Evolutionary conservation across 441 rosid genomes (phyloP).

Genomic region (Theobroma grandiflorum): DNA sequence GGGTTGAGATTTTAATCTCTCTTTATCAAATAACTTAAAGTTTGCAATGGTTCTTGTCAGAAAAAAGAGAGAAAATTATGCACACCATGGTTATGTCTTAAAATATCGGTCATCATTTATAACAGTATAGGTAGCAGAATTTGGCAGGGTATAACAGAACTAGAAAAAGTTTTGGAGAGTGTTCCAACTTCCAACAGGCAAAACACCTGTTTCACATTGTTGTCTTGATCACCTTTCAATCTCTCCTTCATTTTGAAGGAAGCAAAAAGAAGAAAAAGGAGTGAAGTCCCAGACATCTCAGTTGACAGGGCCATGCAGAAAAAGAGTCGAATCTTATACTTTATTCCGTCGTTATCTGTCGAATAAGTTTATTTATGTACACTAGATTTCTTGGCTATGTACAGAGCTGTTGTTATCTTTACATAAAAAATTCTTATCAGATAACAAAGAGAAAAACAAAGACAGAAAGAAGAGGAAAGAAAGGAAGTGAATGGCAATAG

Average conservation of each 20-base stretch:
- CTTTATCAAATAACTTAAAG: neutral
- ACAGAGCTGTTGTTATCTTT: neutral
- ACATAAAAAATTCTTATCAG: neutral
- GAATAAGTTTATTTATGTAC: slow-evolving; percentile 18
- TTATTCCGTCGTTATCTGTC: neutral
- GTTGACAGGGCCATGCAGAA: neutral
- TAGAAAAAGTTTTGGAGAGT: neutral
- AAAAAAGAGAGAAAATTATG: neutral
- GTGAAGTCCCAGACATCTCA: slow-evolving; percentile 6
- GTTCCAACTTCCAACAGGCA: neutral
- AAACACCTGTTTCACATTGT: slow-evolving; percentile 7
- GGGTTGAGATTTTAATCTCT: neutral
- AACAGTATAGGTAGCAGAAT: neutral
- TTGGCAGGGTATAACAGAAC: neutral
- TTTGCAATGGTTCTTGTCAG: too few species aligned
- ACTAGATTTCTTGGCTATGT: neutral
- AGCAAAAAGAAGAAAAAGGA: neutral
- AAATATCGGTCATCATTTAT: too few species aligned
- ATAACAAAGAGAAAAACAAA: slow-evolving; percentile 8
- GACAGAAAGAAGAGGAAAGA: slow-evolving; percentile 7
- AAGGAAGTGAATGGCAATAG: slow-evolving; percentile 38
- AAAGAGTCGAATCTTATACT: slow-evolving; percentile 20
- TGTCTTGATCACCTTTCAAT: neutral
- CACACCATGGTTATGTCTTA: neutral
- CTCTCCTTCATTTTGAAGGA: slow-evolving; percentile 1